These are phyloP conservation scores for Nectriaceae sp. DNA, from an alignment of 2,329 filamentous ascomycete genomes.

Conservation along the genomic window DNA sequence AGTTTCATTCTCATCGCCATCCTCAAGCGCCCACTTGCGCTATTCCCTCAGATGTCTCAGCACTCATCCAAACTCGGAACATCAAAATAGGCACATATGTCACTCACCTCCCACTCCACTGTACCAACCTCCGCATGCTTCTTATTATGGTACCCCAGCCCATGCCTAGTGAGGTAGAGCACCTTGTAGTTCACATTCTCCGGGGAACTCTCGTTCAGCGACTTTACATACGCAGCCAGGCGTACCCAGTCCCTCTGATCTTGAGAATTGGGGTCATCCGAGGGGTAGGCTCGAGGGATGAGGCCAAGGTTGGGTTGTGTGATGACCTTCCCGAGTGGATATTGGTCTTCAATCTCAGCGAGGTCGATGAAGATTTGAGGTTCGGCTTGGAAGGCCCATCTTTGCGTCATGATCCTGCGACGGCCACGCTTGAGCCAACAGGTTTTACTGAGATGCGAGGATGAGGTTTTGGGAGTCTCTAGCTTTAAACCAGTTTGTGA, in stretches of 20 bases:
- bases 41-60: slow-evolving; percentile 1
- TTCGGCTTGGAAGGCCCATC: slow-evolving; percentile 27
- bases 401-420: slow-evolving; percentile 22
- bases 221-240: slow-evolving; percentile 48
- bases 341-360: slow-evolving; percentile 26
- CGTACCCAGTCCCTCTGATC: slow-evolving; percentile 53
- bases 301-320: slow-evolving; percentile 56
- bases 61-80: no score
- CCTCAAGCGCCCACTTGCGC: slow-evolving; percentile 40
- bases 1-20: slow-evolving; percentile 38
- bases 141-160: slow-evolving; percentile 51
- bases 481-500: no score
- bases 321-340: slow-evolving; percentile 31
- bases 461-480: neutral
- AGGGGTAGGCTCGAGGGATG: slow-evolving; percentile 48
- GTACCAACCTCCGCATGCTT: slow-evolving; percentile 59
- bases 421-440: no score
- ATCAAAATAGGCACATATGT: no score
- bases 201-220: slow-evolving; percentile 45
- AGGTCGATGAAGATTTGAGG: slow-evolving; percentile 47
- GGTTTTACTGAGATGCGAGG: neutral
- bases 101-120: slow-evolving; percentile 53
- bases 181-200: slow-evolving; percentile 54
- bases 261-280: slow-evolving; percentile 31
- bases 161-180: slow-evolving; percentile 57